phyloP scores from a whole-genome alignment of 306 rosid genomes.

The Senna siamea region DNA sequence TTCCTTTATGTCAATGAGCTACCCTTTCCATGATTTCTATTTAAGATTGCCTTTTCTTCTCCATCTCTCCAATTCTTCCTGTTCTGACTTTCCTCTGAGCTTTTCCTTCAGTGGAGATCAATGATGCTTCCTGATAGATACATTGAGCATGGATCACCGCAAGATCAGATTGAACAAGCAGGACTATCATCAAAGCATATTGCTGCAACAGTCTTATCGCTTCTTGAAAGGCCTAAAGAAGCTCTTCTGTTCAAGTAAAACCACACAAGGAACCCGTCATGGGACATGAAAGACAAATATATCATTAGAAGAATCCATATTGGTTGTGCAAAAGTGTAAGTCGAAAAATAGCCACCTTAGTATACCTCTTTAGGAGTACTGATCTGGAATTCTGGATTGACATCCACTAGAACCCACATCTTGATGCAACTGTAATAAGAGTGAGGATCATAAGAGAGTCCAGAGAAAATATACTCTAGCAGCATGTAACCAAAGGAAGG shows the following conservation, averaged over 20 bases:
- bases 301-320: constrained; percentile 1
- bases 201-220: constrained; percentile 71
- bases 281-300: constrained; percentile 22
- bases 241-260: constrained; percentile 63
- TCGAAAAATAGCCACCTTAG: constrained; percentile 22
- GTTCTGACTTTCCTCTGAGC: constrained; percentile 9
- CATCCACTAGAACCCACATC: background rate
- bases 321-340: constrained; percentile 12
- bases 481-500: background rate
- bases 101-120: constrained; percentile 71
- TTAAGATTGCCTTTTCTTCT: background rate
- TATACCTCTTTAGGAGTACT: background rate
- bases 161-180: constrained; percentile 70
- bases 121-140: constrained; percentile 94
- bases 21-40: background rate
- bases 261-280: constrained; percentile 29
- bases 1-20: background rate
- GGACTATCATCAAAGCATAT: constrained; percentile 83
- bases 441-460: constrained; percentile 9
- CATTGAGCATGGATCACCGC: constrained; percentile 84
- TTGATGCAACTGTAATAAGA: background rate
- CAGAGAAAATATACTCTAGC: constrained; percentile 1
- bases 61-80: background rate
- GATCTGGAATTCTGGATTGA: background rate
- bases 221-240: constrained; percentile 73